Evolutionary conservation across 805 yeast species (phyloP), one percentile per base, ranked within the genome.

Genomic region (Wickerhamiella sorbophila): DNA sequence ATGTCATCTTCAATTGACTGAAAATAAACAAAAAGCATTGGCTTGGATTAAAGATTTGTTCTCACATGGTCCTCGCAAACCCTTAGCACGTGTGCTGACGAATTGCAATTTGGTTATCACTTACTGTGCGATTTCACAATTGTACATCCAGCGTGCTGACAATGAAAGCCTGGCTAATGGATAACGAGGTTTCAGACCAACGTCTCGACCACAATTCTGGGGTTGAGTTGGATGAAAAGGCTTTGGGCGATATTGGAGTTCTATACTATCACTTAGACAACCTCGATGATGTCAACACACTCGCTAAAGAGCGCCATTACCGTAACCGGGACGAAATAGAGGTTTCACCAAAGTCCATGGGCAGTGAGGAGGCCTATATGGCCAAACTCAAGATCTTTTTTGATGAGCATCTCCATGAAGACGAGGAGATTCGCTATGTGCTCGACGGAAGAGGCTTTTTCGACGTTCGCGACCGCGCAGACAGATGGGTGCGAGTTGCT

Each of bases 351-450:
- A 70, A 62, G 3, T 67, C 80, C 0, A 75, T 85, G 55, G 72
- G 75, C 0, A 75, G 78, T 18, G 40, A 42, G 21, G 78, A 74
- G 41, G 77, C 72, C 0, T 73, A 81, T 53, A 67, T 74, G 48
- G 66, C 64, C 39, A 84, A 85, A 59, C 67, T 88, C 59, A 66
- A 71, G 48, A 70, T 63, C 34, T 86, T 87, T 60, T 83, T 76
- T 63, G 65, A 71, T 37, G 95, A 88, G 56, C 98, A 88, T 60
- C 67, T 85, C 41, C 98, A 88, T 58, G 97, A 88, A 58, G 98
- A 88, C 58, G 98, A 88, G 62, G 98, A 88, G 64, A 88, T 88
- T 57, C 68, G 98, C 50, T 88, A 86, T 62, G 75, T 86, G 41
- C 55, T 80, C 16, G 94, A 80, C 21, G 98, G 98, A 9, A 80